phyloP scores from a whole-genome alignment of 306 rosid species.

The Quercus aquifolioides region DNA sequence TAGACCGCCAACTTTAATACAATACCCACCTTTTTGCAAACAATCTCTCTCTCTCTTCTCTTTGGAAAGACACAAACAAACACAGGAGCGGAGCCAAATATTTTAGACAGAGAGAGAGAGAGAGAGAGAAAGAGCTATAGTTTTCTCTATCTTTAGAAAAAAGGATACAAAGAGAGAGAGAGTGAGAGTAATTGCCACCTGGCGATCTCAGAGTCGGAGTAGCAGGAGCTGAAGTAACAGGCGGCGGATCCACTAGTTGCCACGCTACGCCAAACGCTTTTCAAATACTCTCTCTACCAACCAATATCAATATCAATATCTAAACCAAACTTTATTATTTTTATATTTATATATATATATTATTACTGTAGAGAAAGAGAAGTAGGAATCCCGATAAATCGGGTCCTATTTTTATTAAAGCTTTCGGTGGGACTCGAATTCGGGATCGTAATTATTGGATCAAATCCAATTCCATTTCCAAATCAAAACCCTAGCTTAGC shows the following conservation, averaged over 20 bases:
- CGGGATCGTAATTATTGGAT: neutral
- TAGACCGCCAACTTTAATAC: neutral
- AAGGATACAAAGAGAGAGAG: neutral
- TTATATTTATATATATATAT: neutral
- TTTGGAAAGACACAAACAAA: neutral
- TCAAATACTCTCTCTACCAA: neutral
- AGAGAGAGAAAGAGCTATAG: neutral
- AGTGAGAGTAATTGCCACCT: conserved; percentile 21
- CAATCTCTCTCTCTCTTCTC: neutral
- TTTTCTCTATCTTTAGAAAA: no score
- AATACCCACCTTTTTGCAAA: neutral
- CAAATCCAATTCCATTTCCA: neutral
- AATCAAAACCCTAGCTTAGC: no score
- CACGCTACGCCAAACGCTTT: conserved; percentile 15
- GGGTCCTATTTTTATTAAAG: neutral
- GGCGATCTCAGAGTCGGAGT: conserved; percentile 24
- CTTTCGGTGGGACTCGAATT: conserved; percentile 14
- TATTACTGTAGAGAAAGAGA: no score
- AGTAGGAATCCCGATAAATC: neutral
- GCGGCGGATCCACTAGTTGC: conserved; percentile 23
- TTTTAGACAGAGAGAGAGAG: neutral
- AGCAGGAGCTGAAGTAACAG: neutral
- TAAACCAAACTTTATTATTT: neutral
- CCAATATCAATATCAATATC: neutral
- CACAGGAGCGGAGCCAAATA: neutral